These are phyloP conservation scores for Berberis vulgaris DNA, from an alignment of 164 flowering plant genomes.

Conservation along the genomic window DNA sequence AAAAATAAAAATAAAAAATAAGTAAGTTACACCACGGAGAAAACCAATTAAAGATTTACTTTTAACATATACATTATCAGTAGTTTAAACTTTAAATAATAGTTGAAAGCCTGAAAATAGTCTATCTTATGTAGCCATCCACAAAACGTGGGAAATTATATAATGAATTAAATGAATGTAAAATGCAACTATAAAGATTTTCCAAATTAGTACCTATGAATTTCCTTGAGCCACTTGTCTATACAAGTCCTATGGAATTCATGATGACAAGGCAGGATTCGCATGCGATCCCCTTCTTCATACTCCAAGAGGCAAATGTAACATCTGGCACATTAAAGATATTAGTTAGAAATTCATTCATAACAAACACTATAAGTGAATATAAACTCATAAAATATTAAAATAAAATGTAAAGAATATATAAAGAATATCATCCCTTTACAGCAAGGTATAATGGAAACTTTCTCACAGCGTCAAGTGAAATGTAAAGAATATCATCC, in stretches of 20 bases:
- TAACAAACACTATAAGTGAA: background rate
- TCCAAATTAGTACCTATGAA: constrained; percentile 60
- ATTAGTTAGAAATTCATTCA: background rate
- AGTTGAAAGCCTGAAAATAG: no score
- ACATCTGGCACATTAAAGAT: constrained; percentile 49
- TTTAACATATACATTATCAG: no score
- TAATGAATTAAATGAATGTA: no score
- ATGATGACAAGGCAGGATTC: constrained; percentile 79
- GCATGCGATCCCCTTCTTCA: constrained; percentile 74
- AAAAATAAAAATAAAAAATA: no score
- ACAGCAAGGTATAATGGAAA: background rate
- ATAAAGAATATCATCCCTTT: background rate
- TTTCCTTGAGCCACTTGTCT: constrained; percentile 96
- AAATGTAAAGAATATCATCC: background rate
- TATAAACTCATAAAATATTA: background rate
- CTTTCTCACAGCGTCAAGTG: background rate
- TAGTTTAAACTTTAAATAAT: no score
- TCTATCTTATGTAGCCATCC: no score
- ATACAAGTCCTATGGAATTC: constrained; percentile 76
- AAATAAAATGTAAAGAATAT: background rate
- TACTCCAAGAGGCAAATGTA: constrained; percentile 96
- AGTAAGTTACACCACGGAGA: no score
- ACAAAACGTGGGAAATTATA: no score
- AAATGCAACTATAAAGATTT: background rate
- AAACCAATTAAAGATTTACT: no score